Evolutionary conservation across 2,329 filamentous ascomycete genomes (phyloP).

Genomic region (Cordyceps fumosorosea): DNA sequence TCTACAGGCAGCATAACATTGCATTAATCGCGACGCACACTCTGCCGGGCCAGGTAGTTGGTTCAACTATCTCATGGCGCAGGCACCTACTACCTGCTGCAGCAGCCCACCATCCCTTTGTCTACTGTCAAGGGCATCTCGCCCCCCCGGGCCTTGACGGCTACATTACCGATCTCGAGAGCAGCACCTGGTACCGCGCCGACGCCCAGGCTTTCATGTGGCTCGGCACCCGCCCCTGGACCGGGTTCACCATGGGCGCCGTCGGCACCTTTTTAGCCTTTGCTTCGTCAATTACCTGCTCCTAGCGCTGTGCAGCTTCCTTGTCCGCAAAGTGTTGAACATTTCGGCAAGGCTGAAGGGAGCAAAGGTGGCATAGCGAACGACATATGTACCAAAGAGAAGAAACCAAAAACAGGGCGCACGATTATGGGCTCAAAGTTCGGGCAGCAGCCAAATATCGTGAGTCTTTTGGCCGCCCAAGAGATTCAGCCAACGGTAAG

Average conservation of each 20-base stretch:
- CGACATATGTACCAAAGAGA: not conserved
- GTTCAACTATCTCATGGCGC: too few species aligned
- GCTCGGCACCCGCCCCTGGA: conserved; percentile 32
- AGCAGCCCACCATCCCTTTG: conserved; percentile 30
- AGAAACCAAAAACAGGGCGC: not conserved
- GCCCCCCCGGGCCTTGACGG: conserved; percentile 19
- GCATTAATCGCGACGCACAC: too few species aligned
- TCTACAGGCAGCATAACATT: too few species aligned
- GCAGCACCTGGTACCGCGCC: conserved; percentile 39
- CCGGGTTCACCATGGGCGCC: conserved; percentile 25
- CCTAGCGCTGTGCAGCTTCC: conserved; percentile 20
- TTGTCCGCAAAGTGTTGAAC: not conserved
- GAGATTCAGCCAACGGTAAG: too few species aligned
- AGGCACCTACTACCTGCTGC: conserved; percentile 62
- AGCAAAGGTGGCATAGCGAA: conserved; percentile 3
- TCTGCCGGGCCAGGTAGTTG: too few species aligned
- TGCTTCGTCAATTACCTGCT: conserved; percentile 17
- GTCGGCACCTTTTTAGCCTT: conserved; percentile 20
- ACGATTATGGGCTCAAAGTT: too few species aligned
- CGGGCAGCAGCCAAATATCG: too few species aligned
- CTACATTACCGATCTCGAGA: conserved; percentile 31
- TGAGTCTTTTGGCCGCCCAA: too few species aligned
- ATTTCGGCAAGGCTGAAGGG: conserved; percentile 7
- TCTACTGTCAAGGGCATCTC: conserved; percentile 23
- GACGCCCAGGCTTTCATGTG: conserved; percentile 43